Evolutionary conservation across 1,284 basidiomycete species (phyloP), one percentile per base, ranked within the genome.

Genomic region (Ustilago xerochloae): DNA sequence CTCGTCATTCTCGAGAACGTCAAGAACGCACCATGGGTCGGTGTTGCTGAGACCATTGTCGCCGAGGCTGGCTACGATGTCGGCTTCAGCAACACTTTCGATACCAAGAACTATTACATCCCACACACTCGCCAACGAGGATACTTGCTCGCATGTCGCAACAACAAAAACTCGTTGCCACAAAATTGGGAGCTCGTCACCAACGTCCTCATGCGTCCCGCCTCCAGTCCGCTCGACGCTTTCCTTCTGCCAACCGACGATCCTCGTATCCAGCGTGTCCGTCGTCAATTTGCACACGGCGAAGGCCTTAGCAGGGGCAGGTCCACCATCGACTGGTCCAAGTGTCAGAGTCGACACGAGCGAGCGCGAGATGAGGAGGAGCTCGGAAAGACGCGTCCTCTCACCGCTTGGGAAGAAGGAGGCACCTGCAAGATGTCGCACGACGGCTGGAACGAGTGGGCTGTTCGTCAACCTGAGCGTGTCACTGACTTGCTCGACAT

Each of bases 401-500:
- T 96, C 35, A 97, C 95, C 0, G 90, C 90, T 76, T 97, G 94
- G 94, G 92, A 95, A 67, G 93, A 97, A 87, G 92, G 92, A 90
- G 94, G 93, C 10, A 90, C 89, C 55, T 94, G 93, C 83, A 93
- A 92, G 79, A 86, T 95, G 63, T 91, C 91, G 1, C 94, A 97
- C 81, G 94, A 93, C 79, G 91, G 91, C 18, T 97, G 95, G 95
- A 90, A 91, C 72, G 94, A 97, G 81, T 97, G 94, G 94, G 92
- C 91, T 22, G 86, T 90, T 18, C 89, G 89, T 7, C 94, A 97
- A 83, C 95, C 97, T 18, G 94, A 97, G 82, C 90, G 94, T 35
- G 94, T 97, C 3, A 92, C 93, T 89, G 94, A 97, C 84, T 85
- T 97, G 63, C 91, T 96, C 89, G 94, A 97, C 80, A 96, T 97